phyloP scores from a whole-genome alignment of 306 rosid genomes.

The Gleditsia sinensis region DNA sequence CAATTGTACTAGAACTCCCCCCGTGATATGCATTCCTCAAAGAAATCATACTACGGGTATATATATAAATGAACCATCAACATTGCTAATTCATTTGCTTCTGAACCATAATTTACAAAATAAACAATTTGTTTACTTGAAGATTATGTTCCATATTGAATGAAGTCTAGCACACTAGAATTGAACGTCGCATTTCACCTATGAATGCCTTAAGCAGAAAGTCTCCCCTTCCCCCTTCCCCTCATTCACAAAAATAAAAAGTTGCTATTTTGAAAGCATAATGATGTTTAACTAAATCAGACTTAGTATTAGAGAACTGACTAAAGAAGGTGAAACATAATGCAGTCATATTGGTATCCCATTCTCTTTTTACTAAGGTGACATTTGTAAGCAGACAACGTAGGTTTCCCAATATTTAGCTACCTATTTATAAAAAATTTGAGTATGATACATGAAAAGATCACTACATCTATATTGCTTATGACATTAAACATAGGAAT shows the following conservation, averaged over 20 bases:
- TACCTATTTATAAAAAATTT: too few species aligned
- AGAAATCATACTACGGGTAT: constrained; percentile 82
- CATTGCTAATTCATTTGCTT: constrained; percentile 93
- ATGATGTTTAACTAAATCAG: not conserved
- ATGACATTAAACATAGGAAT: too few species aligned
- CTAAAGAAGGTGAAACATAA: not conserved
- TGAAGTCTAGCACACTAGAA: constrained; percentile 11
- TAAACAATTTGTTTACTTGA: constrained; percentile 60
- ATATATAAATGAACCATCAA: constrained; percentile 89
- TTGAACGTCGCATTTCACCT: not conserved
- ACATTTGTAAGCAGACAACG: too few species aligned
- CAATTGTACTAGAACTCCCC: constrained; percentile 80
- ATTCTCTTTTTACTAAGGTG: not conserved
- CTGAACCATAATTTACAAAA: constrained; percentile 92
- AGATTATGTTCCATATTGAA: constrained; percentile 16
- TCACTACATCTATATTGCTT: too few species aligned
- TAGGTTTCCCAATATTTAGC: too few species aligned
- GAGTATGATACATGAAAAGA: too few species aligned
- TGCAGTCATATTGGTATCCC: not conserved
- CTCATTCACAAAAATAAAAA: not conserved
- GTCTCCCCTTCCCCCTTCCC: not conserved
- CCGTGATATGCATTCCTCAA: constrained; percentile 95
- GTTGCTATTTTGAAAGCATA: not conserved
- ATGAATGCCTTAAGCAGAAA: constrained; percentile 13
- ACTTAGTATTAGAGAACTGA: not conserved